Percentiles rank a stretch among this genome's conserved stretches.
These are phyloP conservation scores for Phytopythium boreale DNA, from an alignment of 352 stramenopile genomes.

Conservation along the genomic window DNA sequence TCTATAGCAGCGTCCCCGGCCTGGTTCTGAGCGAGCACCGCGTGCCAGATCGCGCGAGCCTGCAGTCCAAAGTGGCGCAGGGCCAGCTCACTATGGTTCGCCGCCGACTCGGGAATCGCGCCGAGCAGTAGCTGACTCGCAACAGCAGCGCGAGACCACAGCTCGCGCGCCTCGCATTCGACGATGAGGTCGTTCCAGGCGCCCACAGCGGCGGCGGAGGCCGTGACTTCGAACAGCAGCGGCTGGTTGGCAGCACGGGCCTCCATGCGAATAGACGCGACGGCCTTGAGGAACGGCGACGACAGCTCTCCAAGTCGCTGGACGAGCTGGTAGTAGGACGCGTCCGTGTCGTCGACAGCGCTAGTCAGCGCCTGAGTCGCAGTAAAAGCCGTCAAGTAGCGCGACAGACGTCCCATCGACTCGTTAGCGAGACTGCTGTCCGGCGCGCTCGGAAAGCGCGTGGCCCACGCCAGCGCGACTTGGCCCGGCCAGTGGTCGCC, in stretches of 20 bases:
- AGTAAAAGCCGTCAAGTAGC: conserved; percentile 16
- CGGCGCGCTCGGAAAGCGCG: background rate
- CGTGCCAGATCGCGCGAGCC: conserved; percentile 47
- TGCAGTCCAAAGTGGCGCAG: conserved; percentile 40
- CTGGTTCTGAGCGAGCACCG: conserved; percentile 16
- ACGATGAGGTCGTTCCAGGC: conserved; percentile 20
- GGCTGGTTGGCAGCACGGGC: conserved; percentile 13
- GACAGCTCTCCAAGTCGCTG: conserved; percentile 26
- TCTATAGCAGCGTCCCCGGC: conserved; percentile 4
- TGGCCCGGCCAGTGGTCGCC: conserved; percentile 16
- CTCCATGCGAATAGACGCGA: conserved; percentile 19
- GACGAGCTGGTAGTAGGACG: conserved; percentile 21
- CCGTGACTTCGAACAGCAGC: conserved; percentile 5
- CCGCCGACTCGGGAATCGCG: background rate
- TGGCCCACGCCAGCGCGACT: conserved; percentile 23
- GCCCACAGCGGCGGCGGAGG: conserved; percentile 1
- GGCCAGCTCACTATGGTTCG: background rate
- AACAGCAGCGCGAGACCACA: conserved; percentile 43
- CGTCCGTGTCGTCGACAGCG: background rate
- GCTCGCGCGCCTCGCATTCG: conserved; percentile 18
- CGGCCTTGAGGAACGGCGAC: conserved; percentile 28
- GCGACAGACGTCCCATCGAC: conserved; percentile 8
- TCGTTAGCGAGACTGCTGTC: background rate
- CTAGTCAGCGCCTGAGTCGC: background rate
- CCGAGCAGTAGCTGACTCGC: conserved; percentile 27